Evolutionary conservation across 352 stramenopile species (phyloP).

Genomic region (Pythium sp.): DNA sequence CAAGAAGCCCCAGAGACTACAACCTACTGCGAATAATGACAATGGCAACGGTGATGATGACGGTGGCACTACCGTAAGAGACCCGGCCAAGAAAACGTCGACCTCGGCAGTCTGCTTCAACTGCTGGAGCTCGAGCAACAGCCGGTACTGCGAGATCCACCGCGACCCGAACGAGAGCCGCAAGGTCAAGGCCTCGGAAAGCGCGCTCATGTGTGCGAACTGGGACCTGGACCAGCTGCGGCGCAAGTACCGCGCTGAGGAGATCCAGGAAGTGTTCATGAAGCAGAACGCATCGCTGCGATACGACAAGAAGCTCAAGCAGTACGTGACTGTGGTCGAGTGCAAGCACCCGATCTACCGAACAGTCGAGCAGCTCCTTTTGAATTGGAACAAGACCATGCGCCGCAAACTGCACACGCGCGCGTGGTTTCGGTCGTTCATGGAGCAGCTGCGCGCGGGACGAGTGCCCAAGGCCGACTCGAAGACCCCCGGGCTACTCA

Average conservation of each 20-base stretch:
- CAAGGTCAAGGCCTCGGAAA: constrained; percentile 59
- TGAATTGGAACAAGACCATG: constrained; percentile 87
- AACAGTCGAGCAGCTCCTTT: constrained; percentile 41
- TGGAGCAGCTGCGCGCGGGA: constrained; percentile 81
- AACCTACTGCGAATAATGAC: not conserved
- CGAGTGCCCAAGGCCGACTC: constrained; percentile 43
- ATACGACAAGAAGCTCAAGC: constrained; percentile 84
- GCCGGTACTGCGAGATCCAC: constrained; percentile 76
- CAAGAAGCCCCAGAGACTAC: not conserved
- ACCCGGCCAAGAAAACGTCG: not conserved
- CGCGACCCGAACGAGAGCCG: constrained; percentile 43
- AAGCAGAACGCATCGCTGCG: constrained; percentile 83
- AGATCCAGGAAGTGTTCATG: constrained; percentile 93
- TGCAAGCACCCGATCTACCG: constrained; percentile 92
- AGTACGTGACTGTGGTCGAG: constrained; percentile 88
- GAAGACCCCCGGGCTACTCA: constrained; percentile 58
- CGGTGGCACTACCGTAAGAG: not conserved
- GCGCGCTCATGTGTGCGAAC: constrained; percentile 89
- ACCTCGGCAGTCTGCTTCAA: constrained; percentile 82
- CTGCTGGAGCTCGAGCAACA: constrained; percentile 90
- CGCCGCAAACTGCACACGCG: constrained; percentile 80
- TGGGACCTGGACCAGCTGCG: constrained; percentile 89
- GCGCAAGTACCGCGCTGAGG: constrained; percentile 84
- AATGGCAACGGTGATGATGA: not conserved
- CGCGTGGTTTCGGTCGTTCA: constrained; percentile 88